Evolutionary conservation across 768 basidiomycete genomes (phyloP), one percentile per base, ranked within the genome.

Genomic region (Tubosaeta brunneosetosa): DNA sequence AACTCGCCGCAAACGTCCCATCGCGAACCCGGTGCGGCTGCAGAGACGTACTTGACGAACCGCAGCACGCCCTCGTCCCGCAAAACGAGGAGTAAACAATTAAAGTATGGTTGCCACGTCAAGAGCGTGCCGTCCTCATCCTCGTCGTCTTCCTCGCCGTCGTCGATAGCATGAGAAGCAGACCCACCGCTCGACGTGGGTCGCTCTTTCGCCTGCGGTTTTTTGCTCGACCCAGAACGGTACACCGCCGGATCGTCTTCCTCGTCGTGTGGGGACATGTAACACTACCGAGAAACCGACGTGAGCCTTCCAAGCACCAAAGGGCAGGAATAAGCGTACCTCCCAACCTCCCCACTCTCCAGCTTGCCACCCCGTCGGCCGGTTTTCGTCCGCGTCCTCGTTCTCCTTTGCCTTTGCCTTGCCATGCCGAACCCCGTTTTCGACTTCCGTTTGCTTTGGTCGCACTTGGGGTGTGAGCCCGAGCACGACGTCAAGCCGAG

Each of bases 201-300:
- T 14, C 41, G 47, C 25, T 61, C 59, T 41, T 60, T 65, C 25
- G 44, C n/a, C n/a, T 63, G 55, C 9, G 58, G 27, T 43, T 65
- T 67, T 59, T 69, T 77, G 64, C 77, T 77, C 37, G 73, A 69
- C 16, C 77, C 75, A 19, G 83, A 79, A 27, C 92, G 86, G 67
- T 95, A 98, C 14, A 97, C 87, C 2, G 94, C 92, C 13, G 94
- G 94, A 67, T 98, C 94, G 57, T 95, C 94, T 63, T 92, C 91
- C 60, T 91, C 93, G 56, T 94, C 86, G 57, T 95, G 92, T 38
- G 91, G 90, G 2, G 93, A 89, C 82, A 97, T 88, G 69, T 97
- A 98, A 65, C 93, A 94, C 86, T 92, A 56, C 47, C 19, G 13
- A 51, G 0, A 12, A 8, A 47, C 33, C 27, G 37, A 32, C 29